Base-by-base conservation (phyloP, 108 stramenopile genomes). In the Stephanodiscus triporus region DNA sequence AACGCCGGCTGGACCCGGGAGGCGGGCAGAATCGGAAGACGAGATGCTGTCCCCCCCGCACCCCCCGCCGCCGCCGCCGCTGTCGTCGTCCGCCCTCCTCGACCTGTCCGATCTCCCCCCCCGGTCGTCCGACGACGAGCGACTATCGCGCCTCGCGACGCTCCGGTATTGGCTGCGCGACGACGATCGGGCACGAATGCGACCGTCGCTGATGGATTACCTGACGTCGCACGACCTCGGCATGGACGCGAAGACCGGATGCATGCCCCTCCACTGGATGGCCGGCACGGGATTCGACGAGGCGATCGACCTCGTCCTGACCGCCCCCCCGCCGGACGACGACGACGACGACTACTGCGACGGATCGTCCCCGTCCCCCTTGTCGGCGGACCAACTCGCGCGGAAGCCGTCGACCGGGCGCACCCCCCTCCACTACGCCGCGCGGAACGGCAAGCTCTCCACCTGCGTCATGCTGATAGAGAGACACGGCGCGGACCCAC, bases 381-480 rank as follows among this genome's bases (percentile, higher is more conserved):
- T 73, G 38, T 27, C 60, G 5, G 75, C 75, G 17, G 64, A 81
- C 61, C 80, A 81, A 55, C 84, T 76, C 26, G 81, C 87, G 6
- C 66, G 66, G 40, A 71, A 77, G 65, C 80, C 80, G 26, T 81
- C 80, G 0, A 77, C 80, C 14, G 42, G 50, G 23, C 86, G 93
- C 17, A 91, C 93, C 8, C 86, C 89, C 4, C 78, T 95, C n/a
- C 93, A 95, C 54, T 95, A 95, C 59, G 84, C 88, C 32, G 88
- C 88, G 50, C 83, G 93, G 0, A 95, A 95, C 77, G 93, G 93
- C 9, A 72, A 77, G 55, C 63, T 89, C 6, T 68, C 80, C 24
- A 85, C 88, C 8, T 80, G 80, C 26, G 55, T 55, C 45, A 63
- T 82, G 19, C 58, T 95, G 20, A 66, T 92, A 7, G 67, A 84